These are phyloP conservation scores for Umbelopsis sp. DNA, from an alignment of 371 early-diverging fungal genomes.

Conservation along the genomic window DNA sequence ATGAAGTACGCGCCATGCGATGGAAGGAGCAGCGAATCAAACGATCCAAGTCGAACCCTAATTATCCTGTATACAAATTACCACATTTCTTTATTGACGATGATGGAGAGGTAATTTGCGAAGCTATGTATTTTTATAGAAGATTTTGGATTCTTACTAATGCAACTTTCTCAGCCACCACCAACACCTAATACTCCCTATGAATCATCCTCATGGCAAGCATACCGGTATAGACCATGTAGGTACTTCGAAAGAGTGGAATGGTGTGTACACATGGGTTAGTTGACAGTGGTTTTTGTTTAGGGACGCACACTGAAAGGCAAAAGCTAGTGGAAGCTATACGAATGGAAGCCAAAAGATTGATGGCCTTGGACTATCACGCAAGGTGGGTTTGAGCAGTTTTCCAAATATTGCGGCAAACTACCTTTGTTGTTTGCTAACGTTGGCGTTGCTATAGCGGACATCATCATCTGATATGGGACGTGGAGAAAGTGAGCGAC, in stretches of 20 bases:
- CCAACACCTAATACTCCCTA: background rate
- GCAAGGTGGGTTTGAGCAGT: conserved; percentile 25
- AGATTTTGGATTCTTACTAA: conserved; percentile 4
- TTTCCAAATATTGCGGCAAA: no score
- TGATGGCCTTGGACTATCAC: conserved; percentile 24
- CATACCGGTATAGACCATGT: conserved; percentile 17
- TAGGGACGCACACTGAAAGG: conserved; percentile 38
- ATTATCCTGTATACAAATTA: no score
- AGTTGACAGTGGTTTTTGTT: no score
- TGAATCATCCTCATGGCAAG: conserved; percentile 2
- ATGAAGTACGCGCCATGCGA: conserved; percentile 16
- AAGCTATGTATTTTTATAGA: background rate
- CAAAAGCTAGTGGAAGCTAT: conserved; percentile 31
- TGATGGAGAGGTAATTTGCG: conserved; percentile 20
- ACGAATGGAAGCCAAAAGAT: conserved; percentile 33
- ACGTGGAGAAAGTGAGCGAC: conserved; percentile 51
- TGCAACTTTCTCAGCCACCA: background rate
- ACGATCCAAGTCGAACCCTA: background rate
- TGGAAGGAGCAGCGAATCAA: conserved; percentile 14
- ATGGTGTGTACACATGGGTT: no score
- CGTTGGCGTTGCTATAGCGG: conserved; percentile 22
- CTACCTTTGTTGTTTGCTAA: background rate
- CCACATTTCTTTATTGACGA: conserved; percentile 25
- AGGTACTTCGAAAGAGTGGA: background rate
- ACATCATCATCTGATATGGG: conserved; percentile 39